Conservation (phyloP, 495 filamentous ascomycete species). For the Bryoglossum gracile region DNA sequence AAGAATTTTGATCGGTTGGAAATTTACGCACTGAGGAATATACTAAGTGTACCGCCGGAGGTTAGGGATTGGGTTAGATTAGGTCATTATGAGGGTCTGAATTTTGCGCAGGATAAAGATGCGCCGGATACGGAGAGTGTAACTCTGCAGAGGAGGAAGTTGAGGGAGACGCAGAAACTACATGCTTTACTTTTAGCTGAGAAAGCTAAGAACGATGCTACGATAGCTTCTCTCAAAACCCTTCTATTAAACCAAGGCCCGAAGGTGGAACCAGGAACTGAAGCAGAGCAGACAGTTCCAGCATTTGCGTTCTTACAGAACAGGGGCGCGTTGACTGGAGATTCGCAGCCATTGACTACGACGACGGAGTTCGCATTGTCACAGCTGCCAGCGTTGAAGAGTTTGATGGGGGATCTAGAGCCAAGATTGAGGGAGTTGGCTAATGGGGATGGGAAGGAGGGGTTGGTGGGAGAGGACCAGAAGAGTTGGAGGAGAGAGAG, state of each 20-base stretch:
- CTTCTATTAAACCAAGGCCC: slow-evolving; percentile 39
- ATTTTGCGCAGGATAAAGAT: slow-evolving; percentile 25
- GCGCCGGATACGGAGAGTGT: slow-evolving; percentile 58
- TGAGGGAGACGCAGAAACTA: slow-evolving; percentile 75
- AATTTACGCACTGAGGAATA: slow-evolving; percentile 80
- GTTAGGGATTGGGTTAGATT: slow-evolving; percentile 71
- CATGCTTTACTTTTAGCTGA: slow-evolving; percentile 69
- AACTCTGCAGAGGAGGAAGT: slow-evolving; percentile 60
- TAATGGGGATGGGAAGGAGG: slow-evolving; percentile 21
- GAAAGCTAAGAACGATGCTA: slow-evolving; percentile 62
- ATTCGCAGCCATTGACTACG: slow-evolving; percentile 52
- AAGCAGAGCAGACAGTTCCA: slow-evolving; percentile 12
- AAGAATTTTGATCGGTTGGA: slow-evolving; percentile 75
- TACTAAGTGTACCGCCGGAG: slow-evolving; percentile 68
- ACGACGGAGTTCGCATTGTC: slow-evolving; percentile 72
- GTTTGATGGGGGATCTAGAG: slow-evolving; percentile 54
- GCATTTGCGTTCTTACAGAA: slow-evolving; percentile 46
- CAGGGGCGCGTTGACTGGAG: slow-evolving; percentile 33
- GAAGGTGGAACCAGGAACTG: slow-evolving; percentile 19
- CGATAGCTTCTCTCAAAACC: slow-evolving; percentile 57
- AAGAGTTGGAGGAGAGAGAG: slow-evolving; percentile 51
- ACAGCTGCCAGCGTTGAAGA: slow-evolving; percentile 71
- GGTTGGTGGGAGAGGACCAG: slow-evolving; percentile 27
- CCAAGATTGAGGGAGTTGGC: slow-evolving; percentile 50
- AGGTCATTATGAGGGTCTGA: slow-evolving; percentile 67